phyloP scores from a whole-genome alignment of 2,329 filamentous ascomycete genomes.

The Fusarium lateritium region DNA sequence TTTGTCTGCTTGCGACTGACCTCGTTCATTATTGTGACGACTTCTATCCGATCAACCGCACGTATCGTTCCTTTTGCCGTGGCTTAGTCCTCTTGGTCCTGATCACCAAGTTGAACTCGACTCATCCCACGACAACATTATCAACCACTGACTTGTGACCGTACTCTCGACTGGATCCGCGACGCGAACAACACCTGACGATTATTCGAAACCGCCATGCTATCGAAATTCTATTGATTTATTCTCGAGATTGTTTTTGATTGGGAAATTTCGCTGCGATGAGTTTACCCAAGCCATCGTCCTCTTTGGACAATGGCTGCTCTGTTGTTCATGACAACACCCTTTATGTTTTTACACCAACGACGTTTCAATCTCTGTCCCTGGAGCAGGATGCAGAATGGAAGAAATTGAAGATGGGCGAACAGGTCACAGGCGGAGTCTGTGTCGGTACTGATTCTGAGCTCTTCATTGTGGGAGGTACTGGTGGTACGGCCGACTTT shows the following conservation, averaged over 20 bases:
- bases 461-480: conserved; percentile 87
- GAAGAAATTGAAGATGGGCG: conserved; percentile 75
- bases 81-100: conserved; percentile 16
- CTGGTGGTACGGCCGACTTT: conserved; percentile 68
- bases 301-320: conserved; percentile 82
- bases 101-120: conserved; percentile 23
- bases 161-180: conserved; percentile 17
- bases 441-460: conserved; percentile 82
- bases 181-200: conserved; percentile 34
- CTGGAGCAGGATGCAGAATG: conserved; percentile 80
- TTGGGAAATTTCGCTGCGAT: conserved; percentile 62
- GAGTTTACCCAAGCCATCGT: conserved; percentile 79
- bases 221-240: conserved; percentile 38
- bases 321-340: conserved; percentile 85
- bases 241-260: conserved; percentile 29
- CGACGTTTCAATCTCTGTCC: conserved; percentile 81
- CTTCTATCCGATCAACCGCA: conserved; percentile 27
- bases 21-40: conserved; percentile 21
- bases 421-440: conserved; percentile 79
- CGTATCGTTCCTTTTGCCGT: conserved; percentile 12
- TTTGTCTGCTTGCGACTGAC: conserved; percentile 39
- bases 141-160: conserved; percentile 19
- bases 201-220: conserved; percentile 46
- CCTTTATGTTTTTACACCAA: conserved; percentile 84
- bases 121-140: conserved; percentile 9